These are phyloP conservation scores for Fomitiporia mediterranea DNA, from an alignment of 1,284 basidiomycete genomes.

Conservation along the genomic window DNA sequence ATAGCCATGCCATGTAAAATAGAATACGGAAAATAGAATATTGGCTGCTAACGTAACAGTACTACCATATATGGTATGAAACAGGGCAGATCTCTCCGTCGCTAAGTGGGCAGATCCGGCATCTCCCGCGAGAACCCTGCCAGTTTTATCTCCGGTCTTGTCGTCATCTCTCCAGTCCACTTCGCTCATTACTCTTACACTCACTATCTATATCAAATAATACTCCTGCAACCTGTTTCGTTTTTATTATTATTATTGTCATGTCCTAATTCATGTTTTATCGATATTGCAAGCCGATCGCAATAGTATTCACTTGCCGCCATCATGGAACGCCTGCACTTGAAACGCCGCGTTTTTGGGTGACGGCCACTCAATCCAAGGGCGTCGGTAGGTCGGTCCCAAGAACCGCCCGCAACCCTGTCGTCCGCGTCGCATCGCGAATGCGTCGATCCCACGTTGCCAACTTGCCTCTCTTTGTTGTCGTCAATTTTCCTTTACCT, in stretches of 20 bases:
- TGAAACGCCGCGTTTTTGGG: too few relatives aligned
- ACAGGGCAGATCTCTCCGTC: constrained; percentile 1
- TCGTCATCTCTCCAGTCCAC: not conserved
- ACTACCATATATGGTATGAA: not conserved
- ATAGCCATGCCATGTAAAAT: not conserved
- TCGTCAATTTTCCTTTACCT: too few relatives aligned
- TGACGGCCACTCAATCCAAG: too few relatives aligned
- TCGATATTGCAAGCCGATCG: not conserved
- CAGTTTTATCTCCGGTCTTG: not conserved
- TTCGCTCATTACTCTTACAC: not conserved
- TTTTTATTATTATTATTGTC: not conserved
- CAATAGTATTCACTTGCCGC: too few relatives aligned
- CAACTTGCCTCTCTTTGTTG: too few relatives aligned
- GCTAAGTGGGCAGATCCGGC: not conserved
- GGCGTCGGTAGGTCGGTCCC: too few relatives aligned
- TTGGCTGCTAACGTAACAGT: not conserved
- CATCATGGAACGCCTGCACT: too few relatives aligned
- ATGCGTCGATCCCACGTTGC: too few relatives aligned
- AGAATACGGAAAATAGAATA: not conserved
- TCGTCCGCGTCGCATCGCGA: too few relatives aligned
- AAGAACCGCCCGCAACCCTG: too few relatives aligned
- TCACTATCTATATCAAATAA: not conserved
- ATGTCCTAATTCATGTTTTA: not conserved
- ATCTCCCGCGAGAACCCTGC: not conserved
- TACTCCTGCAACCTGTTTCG: not conserved